Base-by-base conservation (phyloP, 164 flowering plant species). In the Dillenia suffruticosa region DNA sequence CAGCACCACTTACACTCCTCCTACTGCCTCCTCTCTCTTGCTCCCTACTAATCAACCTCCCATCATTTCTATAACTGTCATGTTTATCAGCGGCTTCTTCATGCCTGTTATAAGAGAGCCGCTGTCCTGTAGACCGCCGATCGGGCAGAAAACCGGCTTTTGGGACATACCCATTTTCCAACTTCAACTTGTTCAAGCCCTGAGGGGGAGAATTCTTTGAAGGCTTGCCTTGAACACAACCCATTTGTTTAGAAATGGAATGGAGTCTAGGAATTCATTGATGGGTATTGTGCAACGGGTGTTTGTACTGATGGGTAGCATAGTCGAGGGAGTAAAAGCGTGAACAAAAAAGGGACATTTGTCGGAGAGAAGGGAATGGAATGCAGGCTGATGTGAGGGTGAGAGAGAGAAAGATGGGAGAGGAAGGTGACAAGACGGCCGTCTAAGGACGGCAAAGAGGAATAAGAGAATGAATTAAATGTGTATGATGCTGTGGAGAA, bases 181-280 rank as follows among this genome's bases (percentile, higher is more conserved):
- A 14, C 65, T 84, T 85, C 73, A 79, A 10, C 75, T 71, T 82
- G 44, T 76, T 73, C 6, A 81, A 58, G 1, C 79, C 72, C 2
- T 55, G 15, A 12, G 70, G 65, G 0, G 83, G 76, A 13, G 89
- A 79, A 19, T 63, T 32, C 69, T 9, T 58, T 1, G 81, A 58
- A 44, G 69, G 64, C 73, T 68, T 80, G 19, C 66, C 56, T 51
- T 76, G 85, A 66, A 68, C 78, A 63, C 87, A 77, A 14, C 90
- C 89, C 90, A 80, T 79, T 4, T 5, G 40, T 32, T 32, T 6
- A 32, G 40, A 32, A 32, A 32, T 32, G 40, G 40, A 32, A 32
- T 32, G 7, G 7, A 32, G 40, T 32, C 0, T 32, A 32, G 40
- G 40, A 32, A 32, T 32, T 56, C 5, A 19, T 61, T 50, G 47